phyloP scores from a whole-genome alignment of 768 basidiomycete genomes.

The Rhodotorula sphaerocarpa region DNA sequence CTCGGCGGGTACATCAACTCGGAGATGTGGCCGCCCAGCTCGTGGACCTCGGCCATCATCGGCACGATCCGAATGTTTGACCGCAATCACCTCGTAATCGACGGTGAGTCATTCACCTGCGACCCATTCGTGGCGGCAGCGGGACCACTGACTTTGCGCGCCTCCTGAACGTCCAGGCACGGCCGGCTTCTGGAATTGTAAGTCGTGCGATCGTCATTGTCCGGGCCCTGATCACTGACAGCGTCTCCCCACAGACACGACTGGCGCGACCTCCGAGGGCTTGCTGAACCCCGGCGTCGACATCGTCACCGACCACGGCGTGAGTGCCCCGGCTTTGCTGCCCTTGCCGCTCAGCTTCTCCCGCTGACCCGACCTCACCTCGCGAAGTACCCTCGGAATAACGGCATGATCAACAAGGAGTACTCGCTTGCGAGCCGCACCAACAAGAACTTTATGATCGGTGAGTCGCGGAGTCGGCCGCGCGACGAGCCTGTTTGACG shows the following conservation, averaged over 20 bases:
- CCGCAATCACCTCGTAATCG: slow-evolving; percentile 15
- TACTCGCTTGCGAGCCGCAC: not conserved
- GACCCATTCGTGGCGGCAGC: too few relatives aligned
- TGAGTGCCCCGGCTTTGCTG: not conserved
- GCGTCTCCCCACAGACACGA: not conserved
- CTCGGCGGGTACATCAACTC: slow-evolving; percentile 31
- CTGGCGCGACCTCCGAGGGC: not conserved
- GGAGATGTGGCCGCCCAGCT: slow-evolving; percentile 12
- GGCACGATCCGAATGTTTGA: not conserved
- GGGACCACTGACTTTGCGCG: not conserved
- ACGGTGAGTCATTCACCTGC: slow-evolving; percentile 3
- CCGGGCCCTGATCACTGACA: too few relatives aligned
- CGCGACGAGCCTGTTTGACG: not conserved
- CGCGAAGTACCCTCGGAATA: slow-evolving; percentile 27
- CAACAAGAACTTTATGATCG: slow-evolving; percentile 27
- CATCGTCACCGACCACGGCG: slow-evolving; percentile 29
- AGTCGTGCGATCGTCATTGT: too few relatives aligned
- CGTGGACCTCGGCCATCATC: slow-evolving; percentile 5
- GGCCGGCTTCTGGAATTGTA: slow-evolving; percentile 29
- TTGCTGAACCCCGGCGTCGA: slow-evolving; percentile 1
- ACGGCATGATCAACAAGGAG: slow-evolving; percentile 13
- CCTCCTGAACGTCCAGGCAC: slow-evolving; percentile 9
- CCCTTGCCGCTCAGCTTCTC: not conserved
- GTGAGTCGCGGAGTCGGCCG: not conserved
- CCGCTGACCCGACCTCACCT: too few relatives aligned